Conservation (phyloP, 805 yeast species). For the Soucietia sequanensis region DNA sequence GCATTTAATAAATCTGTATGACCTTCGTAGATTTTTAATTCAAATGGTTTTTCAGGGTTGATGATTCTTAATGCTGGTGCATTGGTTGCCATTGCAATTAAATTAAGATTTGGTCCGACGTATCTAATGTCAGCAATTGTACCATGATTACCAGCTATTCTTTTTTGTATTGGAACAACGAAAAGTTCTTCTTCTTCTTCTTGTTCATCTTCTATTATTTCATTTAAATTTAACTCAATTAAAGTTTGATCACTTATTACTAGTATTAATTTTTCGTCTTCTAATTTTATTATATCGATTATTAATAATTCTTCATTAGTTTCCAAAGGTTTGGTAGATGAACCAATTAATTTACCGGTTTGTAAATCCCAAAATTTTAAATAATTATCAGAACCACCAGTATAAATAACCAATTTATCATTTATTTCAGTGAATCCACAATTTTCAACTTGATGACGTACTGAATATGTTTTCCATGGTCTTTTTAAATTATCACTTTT, state of each 20-base stretch:
- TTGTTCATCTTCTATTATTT: constrained; percentile 21
- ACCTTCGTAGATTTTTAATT: constrained; percentile 67
- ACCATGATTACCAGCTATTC: constrained; percentile 92
- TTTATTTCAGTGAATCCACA: constrained; percentile 51
- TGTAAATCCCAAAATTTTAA: constrained; percentile 62
- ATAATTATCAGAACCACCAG: constrained; percentile 79
- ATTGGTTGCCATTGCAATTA: constrained; percentile 87
- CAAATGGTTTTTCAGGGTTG: constrained; percentile 58
- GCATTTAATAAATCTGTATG: constrained; percentile 84
- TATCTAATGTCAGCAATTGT: constrained; percentile 87
- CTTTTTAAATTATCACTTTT: constrained; percentile 48
- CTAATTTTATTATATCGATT: constrained; percentile 51
- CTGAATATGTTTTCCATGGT: constrained; percentile 66
- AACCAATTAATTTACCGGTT: constrained; percentile 46
- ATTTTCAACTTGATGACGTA: constrained; percentile 69
- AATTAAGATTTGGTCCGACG: constrained; percentile 58
- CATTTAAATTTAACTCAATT: constrained; percentile 41
- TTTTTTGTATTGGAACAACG: constrained; percentile 44
- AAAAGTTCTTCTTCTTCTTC: constrained; percentile 11
- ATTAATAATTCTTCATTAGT: constrained; percentile 74
- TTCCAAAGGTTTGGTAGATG: constrained; percentile 47
- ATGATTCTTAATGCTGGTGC: constrained; percentile 84
- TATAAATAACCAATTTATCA: constrained; percentile 44
- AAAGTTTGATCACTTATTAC: constrained; percentile 86
- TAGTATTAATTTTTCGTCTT: constrained; percentile 37